phyloP scores from a whole-genome alignment of 1,139 yeast genomes.

The Diutina sp. region DNA sequence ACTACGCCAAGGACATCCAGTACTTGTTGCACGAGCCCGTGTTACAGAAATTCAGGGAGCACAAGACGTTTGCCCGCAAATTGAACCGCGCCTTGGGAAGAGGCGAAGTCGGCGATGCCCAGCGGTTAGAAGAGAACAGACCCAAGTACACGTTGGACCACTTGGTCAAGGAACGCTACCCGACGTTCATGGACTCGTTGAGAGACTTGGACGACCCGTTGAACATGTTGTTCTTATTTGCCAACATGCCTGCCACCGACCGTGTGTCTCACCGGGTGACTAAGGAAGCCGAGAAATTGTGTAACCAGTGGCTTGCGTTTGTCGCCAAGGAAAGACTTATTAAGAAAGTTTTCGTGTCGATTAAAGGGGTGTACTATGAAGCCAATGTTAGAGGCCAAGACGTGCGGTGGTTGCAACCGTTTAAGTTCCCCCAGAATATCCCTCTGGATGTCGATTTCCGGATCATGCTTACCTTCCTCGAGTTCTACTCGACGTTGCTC shows the following conservation, averaged over 20 bases:
- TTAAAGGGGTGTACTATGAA: conserved; percentile 94
- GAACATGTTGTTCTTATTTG: conserved; percentile 86
- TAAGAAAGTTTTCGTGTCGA: conserved; percentile 86
- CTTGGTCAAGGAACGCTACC: conserved; percentile 89
- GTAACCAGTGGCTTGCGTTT: conserved; percentile 93
- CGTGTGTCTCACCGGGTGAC: conserved; percentile 69
- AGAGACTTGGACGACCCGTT: conserved; percentile 93
- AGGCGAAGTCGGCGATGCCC: conserved; percentile 85
- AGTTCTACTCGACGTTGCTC: conserved; percentile 83
- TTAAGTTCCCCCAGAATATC: conserved; percentile 89
- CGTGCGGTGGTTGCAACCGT: conserved; percentile 92
- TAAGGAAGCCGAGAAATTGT: conserved; percentile 71
- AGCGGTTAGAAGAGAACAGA: conserved; percentile 66
- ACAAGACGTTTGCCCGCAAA: conserved; percentile 86
- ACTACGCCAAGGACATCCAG: conserved; percentile 88
- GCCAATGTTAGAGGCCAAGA: conserved; percentile 87
- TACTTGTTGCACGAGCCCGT: conserved; percentile 94
- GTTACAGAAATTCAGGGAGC: conserved; percentile 83
- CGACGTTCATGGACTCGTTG: conserved; percentile 83
- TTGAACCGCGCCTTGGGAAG: conserved; percentile 83
- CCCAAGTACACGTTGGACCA: conserved; percentile 83
- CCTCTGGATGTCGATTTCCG: conserved; percentile 93
- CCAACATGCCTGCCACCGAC: conserved; percentile 91
- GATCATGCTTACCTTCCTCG: conserved; percentile 93
- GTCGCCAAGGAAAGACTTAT: conserved; percentile 75